A percentile compares a stretch with the other conserved stretches of the same genome.
Evolutionary conservation across 768 basidiomycete species (phyloP).

Genomic region (Baorangia bicolor): DNA sequence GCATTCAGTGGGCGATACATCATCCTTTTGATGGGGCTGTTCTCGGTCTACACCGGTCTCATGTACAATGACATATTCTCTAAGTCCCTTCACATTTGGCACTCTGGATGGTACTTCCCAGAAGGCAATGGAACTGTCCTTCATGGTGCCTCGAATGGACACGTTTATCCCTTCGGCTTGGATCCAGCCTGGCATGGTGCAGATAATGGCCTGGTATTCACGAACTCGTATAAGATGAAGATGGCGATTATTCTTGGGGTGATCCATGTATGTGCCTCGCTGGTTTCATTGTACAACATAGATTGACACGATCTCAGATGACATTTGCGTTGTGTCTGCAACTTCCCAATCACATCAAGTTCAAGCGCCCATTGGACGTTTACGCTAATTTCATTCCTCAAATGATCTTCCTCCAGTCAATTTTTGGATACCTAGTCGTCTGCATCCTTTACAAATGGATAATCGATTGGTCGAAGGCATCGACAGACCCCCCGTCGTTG

Average conservation of each 20-base stretch:
- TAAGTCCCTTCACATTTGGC: slow-evolving; percentile 82
- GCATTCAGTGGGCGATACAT: slow-evolving; percentile 89
- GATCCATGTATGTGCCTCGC: slow-evolving; percentile 69
- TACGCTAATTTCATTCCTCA: slow-evolving; percentile 97
- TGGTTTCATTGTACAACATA: background rate
- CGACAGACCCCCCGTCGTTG: slow-evolving; percentile 78
- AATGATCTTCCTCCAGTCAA: slow-evolving; percentile 95
- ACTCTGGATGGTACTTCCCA: slow-evolving; percentile 85
- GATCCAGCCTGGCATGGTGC: slow-evolving; percentile 96
- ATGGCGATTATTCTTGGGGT: slow-evolving; percentile 97
- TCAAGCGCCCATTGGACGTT: slow-evolving; percentile 84
- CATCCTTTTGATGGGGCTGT: slow-evolving; percentile 96
- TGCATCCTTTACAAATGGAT: slow-evolving; percentile 98
- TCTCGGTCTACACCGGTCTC: slow-evolving; percentile 94
- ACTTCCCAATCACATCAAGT: slow-evolving; percentile 92
- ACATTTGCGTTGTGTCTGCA: slow-evolving; percentile 96
- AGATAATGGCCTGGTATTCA: slow-evolving; percentile 89
- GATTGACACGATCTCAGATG: slow-evolving; percentile 62
- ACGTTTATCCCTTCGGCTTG: slow-evolving; percentile 88
- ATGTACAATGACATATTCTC: slow-evolving; percentile 99
- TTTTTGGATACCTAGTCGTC: slow-evolving; percentile 93
- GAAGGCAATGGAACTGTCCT: slow-evolving; percentile 42
- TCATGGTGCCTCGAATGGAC: slow-evolving; percentile 55
- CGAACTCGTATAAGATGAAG: slow-evolving; percentile 99
- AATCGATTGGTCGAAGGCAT: slow-evolving; percentile 79